phyloP scores from a whole-genome alignment of 768 basidiomycete species.

The Boletus fagicola region DNA sequence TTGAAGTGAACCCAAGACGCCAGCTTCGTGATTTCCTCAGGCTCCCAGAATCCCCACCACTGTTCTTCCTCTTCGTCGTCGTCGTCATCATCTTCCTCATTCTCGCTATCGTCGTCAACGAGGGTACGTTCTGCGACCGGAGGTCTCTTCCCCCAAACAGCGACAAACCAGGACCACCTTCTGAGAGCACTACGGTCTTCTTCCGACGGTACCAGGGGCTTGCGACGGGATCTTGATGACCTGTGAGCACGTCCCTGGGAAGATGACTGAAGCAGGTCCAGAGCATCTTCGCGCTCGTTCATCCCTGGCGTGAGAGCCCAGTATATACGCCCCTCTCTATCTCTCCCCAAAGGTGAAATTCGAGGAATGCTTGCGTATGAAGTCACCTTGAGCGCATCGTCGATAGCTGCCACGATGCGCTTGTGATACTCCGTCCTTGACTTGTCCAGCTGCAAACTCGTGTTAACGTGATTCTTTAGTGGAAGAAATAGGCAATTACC shows the following conservation, averaged over 20 bases:
- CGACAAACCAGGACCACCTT: conserved; percentile 78
- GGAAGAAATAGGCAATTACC: conserved; percentile 4
- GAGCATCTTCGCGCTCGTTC: conserved; percentile 54
- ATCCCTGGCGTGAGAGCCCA: conserved; percentile 63
- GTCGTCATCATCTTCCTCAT: conserved; percentile 30
- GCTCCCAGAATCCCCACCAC: conserved; percentile 80
- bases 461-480: background rate
- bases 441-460: conserved; percentile 39
- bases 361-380: conserved; percentile 48
- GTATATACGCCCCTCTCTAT: conserved; percentile 64
- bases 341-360: conserved; percentile 62
- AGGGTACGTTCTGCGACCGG: conserved; percentile 25
- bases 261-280: conserved; percentile 21
- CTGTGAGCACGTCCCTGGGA: conserved; percentile 32
- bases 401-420: conserved; percentile 46
- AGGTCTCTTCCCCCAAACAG: conserved; percentile 65
- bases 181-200: conserved; percentile 53
- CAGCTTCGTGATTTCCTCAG: conserved; percentile 60
- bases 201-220: conserved; percentile 37
- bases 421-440: conserved; percentile 48
- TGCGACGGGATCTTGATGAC: conserved; percentile 38
- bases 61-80: conserved; percentile 38
- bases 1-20: conserved; percentile 63
- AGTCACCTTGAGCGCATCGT: conserved; percentile 54
- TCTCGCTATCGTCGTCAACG: conserved; percentile 28